phyloP scores from a whole-genome alignment of 495 filamentous ascomycete species.

The Hypoxylon trugodes region DNA sequence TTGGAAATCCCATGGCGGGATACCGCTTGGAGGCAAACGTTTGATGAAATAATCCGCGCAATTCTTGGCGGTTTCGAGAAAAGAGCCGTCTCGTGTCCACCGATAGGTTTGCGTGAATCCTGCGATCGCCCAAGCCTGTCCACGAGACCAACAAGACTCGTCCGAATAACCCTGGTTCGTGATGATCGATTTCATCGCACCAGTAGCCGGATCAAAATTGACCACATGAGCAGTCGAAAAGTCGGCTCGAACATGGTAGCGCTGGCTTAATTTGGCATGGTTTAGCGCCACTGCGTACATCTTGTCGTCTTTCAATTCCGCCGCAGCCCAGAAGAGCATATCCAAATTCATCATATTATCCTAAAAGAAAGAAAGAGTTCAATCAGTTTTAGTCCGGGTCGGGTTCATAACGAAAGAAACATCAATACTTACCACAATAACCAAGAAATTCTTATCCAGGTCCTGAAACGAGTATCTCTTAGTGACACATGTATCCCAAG shows the following conservation, averaged over 20 bases:
- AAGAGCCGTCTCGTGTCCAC: conserved; percentile 52
- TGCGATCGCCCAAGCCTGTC: conserved; percentile 59
- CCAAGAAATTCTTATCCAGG: conserved; percentile 43
- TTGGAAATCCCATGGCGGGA: conserved; percentile 52
- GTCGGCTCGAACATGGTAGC: conserved; percentile 45
- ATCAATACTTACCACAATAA: conserved; percentile 48
- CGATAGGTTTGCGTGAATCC: conserved; percentile 55
- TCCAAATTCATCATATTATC: conserved; percentile 60
- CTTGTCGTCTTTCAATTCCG: conserved; percentile 24
- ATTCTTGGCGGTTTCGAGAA: conserved; percentile 46
- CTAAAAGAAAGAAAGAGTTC: neutral
- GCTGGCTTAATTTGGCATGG: conserved; percentile 48
- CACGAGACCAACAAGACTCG: conserved; percentile 55
- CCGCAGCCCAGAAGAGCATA: conserved; percentile 53
- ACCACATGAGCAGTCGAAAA: conserved; percentile 50
- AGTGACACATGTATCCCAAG: conserved; percentile 48
- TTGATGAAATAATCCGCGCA: conserved; percentile 51
- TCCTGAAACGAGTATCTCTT: conserved; percentile 42
- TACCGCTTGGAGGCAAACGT: conserved; percentile 25
- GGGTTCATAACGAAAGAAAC: neutral
- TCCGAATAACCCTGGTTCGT: conserved; percentile 55
- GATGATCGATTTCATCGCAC: conserved; percentile 43
- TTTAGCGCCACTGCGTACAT: conserved; percentile 45
- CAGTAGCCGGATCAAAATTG: conserved; percentile 49
- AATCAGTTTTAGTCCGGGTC: neutral